Evolutionary conservation across 2,329 filamentous ascomycete species (phyloP), one percentile per base, ranked within the genome.

Genomic region (Aureobasidium subglaciale): DNA sequence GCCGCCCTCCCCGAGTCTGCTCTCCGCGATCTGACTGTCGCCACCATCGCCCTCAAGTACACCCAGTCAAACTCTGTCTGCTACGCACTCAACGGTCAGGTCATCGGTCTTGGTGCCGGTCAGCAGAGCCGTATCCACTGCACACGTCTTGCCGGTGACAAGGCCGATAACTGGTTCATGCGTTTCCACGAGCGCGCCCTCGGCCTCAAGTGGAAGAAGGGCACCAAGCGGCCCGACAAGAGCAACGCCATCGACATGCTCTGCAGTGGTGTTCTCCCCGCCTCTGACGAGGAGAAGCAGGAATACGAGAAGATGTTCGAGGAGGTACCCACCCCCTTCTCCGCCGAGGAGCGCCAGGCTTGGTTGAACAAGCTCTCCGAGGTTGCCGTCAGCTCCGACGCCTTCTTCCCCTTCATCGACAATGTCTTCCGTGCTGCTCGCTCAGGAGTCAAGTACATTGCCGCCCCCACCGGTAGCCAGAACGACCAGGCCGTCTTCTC

Each of bases 111-210:
- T 56, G 93, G 93, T 62, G 93, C 93, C 55, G 93, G 93, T 59
- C 93, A 99, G 74, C 93, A 99, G 76, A 95, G 89, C 59, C 87
- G 93, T 64, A 99, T 99, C 65, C 93, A 99, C 81, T 99, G 93
- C 83, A 99, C 93, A 38, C 87, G 93, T 62, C 83, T 99, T 50
- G 93, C 93, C 10, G 93, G 93, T 59, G 92, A 97, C 78, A 99
- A 99, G 80, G 90, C 91, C 46, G 93, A 99, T 74, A 96, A 95
- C 80, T 97, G 92, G 92, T 99, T 92, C 93, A 87, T 99, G 80
- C 88, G 93, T 67, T 97, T 97, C 84, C 88, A 96, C 78, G 86
- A 89, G 64, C 86, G 89, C 53, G 88, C 93, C 11, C 80, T 97
- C 48, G 80, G 78, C 68, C 86, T 99, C 71, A 88, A 92, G 78